Evolutionary conservation across 2,329 filamentous ascomycete genomes (phyloP).

Genomic region (Aspergillus aculeatus): DNA sequence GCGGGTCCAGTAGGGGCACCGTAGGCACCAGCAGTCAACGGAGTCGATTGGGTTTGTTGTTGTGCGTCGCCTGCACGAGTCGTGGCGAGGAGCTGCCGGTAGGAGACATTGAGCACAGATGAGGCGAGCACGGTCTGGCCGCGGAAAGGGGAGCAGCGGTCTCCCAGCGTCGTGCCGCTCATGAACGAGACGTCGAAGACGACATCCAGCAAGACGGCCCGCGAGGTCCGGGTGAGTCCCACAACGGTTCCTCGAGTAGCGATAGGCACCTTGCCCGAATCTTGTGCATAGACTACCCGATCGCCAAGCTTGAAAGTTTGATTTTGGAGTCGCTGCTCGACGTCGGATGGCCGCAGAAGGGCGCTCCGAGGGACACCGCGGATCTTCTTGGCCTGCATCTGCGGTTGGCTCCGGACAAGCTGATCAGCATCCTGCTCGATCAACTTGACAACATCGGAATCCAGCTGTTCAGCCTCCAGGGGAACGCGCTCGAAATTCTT

Average conservation of each 20-base stretch:
- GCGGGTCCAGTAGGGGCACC: slow-evolving; percentile 58
- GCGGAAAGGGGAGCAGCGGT: slow-evolving; percentile 87
- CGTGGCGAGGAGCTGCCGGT: slow-evolving; percentile 72
- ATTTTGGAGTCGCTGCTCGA: slow-evolving; percentile 85
- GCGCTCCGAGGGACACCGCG: slow-evolving; percentile 81
- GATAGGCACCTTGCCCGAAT: slow-evolving; percentile 92
- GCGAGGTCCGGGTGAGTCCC: slow-evolving; percentile 84
- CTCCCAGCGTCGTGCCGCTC: slow-evolving; percentile 89
- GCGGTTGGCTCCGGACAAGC: slow-evolving; percentile 52
- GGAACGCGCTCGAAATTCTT: slow-evolving; percentile 95
- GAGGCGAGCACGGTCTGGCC: slow-evolving; percentile 86
- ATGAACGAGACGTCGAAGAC: slow-evolving; percentile 95
- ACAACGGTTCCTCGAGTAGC: slow-evolving; percentile 90
- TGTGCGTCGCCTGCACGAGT: slow-evolving; percentile 43
- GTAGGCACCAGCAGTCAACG: slow-evolving; percentile 56
- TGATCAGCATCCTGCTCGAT: slow-evolving; percentile 76
- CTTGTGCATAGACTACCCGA: slow-evolving; percentile 86
- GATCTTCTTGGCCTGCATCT: slow-evolving; percentile 65
- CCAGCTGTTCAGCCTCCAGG: slow-evolving; percentile 91
- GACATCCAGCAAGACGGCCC: slow-evolving; percentile 79
- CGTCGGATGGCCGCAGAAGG: slow-evolving; percentile 88
- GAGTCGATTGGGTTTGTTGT: slow-evolving; percentile 58
- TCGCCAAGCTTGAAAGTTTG: slow-evolving; percentile 84
- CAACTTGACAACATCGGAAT: slow-evolving; percentile 80
- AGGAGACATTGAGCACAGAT: slow-evolving; percentile 83